Evolutionary conservation across 2,329 filamentous ascomycete genomes (phyloP).

Genomic region (Trichoderma sp.): DNA sequence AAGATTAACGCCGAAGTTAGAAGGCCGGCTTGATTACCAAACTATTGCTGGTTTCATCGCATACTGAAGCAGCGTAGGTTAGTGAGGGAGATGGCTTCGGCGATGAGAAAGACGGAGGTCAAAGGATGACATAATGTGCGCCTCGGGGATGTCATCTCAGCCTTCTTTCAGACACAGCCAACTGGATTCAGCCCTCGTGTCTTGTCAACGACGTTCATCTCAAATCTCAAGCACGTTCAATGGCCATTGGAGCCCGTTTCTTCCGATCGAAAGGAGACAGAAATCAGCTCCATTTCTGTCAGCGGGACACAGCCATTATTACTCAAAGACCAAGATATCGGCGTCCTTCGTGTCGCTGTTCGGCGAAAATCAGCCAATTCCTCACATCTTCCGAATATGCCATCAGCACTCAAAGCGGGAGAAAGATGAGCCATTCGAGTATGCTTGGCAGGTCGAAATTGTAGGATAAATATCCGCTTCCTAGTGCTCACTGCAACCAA

Average conservation of each 20-base stretch:
- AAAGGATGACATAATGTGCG: no score
- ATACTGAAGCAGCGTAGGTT: no score
- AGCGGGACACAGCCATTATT: background rate
- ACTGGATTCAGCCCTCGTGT: background rate
- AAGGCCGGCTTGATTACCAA: background rate
- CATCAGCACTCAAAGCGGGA: conserved; percentile 9
- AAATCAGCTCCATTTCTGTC: background rate
- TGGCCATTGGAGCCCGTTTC: background rate
- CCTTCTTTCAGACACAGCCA: no score
- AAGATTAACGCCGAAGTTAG: background rate
- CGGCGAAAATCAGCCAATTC: background rate
- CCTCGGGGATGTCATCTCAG: no score
- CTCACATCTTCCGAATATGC: background rate
- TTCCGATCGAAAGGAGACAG: background rate
- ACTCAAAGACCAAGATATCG: no score
- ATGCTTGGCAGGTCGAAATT: background rate
- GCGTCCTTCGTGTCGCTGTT: no score
- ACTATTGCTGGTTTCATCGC: background rate
- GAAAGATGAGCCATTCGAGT: conserved; percentile 11
- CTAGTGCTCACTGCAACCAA: background rate
- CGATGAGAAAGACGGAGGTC: background rate
- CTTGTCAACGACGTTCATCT: background rate
- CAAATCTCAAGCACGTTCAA: background rate
- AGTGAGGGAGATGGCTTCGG: background rate
- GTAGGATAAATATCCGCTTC: conserved; percentile 14